Conservation (phyloP, 176 grass and related monocot genomes). For the Musa troglodytarum region DNA sequence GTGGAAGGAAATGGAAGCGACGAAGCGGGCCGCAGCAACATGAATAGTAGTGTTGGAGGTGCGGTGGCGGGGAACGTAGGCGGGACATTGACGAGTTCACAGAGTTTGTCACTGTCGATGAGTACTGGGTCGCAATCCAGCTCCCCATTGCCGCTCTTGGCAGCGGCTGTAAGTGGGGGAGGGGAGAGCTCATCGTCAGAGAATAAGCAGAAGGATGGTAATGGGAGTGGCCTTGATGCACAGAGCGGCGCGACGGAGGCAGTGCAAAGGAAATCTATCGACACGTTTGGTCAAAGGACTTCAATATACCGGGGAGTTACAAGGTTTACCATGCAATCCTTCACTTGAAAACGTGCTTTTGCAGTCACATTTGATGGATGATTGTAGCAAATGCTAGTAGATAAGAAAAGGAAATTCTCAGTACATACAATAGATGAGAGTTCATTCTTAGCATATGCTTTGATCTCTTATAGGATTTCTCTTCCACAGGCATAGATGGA, state of each 20-base stretch:
- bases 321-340: slow-evolving; percentile 24
- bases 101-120: slow-evolving; percentile 48
- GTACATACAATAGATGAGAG: no score
- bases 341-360: no score
- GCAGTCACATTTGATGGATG: no score
- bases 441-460: no score
- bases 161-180: not conserved
- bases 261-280: slow-evolving; percentile 34
- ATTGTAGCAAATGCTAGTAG: no score
- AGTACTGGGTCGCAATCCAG: slow-evolving; percentile 27
- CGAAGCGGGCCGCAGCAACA: not conserved
- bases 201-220: slow-evolving; percentile 21
- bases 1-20: not conserved
- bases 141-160: slow-evolving; percentile 18
- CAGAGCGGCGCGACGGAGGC: slow-evolving; percentile 37
- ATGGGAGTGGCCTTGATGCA: slow-evolving; percentile 4
- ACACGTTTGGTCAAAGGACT: slow-evolving; percentile 70
- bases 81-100: slow-evolving; percentile 7
- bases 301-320: slow-evolving; percentile 70
- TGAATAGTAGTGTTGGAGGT: not conserved
- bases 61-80: slow-evolving; percentile 4
- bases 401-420: no score
- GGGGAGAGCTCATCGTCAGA: slow-evolving; percentile 21
- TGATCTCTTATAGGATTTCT: not conserved
- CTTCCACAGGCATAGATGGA: slow-evolving; percentile 63